phyloP scores from a whole-genome alignment of 2,329 filamentous ascomycete species.

The Verticillium zaregamsianum region DNA sequence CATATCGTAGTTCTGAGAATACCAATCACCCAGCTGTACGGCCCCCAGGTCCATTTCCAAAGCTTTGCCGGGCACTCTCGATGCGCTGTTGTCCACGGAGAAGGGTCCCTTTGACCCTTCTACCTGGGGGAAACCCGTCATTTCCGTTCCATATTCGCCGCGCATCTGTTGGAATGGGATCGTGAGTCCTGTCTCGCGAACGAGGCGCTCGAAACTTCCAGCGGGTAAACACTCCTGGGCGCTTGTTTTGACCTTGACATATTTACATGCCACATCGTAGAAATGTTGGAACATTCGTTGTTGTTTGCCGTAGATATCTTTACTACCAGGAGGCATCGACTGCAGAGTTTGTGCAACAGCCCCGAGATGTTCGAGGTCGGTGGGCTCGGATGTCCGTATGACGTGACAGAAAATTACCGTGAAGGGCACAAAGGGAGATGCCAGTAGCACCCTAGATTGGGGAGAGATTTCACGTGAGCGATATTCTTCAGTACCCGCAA shows the following conservation, averaged over 20 bases:
- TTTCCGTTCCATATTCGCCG: background rate
- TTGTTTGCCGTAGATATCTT: constrained; percentile 7
- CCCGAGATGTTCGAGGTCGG: constrained; percentile 30
- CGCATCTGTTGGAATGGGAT: background rate
- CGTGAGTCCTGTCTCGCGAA: background rate
- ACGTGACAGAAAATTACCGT: constrained; percentile 21
- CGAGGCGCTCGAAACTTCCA: background rate
- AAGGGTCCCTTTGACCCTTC: background rate
- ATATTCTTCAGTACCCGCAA: too few species aligned
- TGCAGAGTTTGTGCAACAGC: constrained; percentile 9
- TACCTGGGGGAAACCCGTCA: background rate
- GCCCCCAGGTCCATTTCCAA: background rate
- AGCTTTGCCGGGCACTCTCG: background rate
- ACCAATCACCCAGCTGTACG: background rate
- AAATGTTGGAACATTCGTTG: constrained; percentile 16
- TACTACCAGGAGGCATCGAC: background rate
- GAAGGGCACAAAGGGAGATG: constrained; percentile 20
- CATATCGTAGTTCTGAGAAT: background rate
- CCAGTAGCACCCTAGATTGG: background rate
- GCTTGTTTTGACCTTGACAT: background rate
- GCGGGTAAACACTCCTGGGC: background rate
- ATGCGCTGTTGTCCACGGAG: background rate
- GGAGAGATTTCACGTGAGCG: too few species aligned
- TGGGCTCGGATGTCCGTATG: constrained; percentile 30
- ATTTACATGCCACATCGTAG: constrained; percentile 16